Percentiles rank a stretch among this genome's conserved stretches.
Conservation (phyloP, 768 basidiomycete genomes). For the Mycena indigotica region DNA sequence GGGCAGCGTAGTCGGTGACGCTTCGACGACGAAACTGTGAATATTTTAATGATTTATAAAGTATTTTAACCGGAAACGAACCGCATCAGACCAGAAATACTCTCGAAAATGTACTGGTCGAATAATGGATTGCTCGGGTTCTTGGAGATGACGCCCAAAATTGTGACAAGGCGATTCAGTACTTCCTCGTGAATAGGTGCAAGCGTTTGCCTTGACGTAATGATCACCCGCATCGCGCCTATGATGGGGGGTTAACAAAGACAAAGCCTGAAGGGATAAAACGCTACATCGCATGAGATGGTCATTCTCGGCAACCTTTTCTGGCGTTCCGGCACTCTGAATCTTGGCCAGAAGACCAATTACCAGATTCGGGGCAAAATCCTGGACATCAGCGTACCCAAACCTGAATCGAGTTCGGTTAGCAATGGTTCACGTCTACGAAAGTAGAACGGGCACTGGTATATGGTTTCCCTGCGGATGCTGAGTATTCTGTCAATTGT, state of each 20-base stretch:
- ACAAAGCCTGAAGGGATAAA: neutral
- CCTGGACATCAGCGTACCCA: slow-evolving; percentile 82
- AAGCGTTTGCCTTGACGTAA: slow-evolving; percentile 82
- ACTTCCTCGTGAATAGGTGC: slow-evolving; percentile 66
- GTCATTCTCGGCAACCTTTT: slow-evolving; percentile 96
- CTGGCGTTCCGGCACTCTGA: slow-evolving; percentile 75
- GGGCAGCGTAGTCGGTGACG: slow-evolving; percentile 63
- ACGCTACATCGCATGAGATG: slow-evolving; percentile 95
- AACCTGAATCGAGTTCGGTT: slow-evolving; percentile 54
- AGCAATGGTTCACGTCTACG: no score
- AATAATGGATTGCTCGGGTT: slow-evolving; percentile 98
- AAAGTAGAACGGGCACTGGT: slow-evolving; percentile 57
- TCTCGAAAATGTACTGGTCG: slow-evolving; percentile 97
- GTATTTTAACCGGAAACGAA: slow-evolving; percentile 30
- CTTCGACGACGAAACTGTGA: slow-evolving; percentile 76
- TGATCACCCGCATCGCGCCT: slow-evolving; percentile 93
- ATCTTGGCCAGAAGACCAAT: slow-evolving; percentile 77
- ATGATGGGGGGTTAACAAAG: slow-evolving; percentile 4
- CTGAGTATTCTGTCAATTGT: slow-evolving; percentile 95
- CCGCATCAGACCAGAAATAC: slow-evolving; percentile 92
- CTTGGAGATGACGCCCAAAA: slow-evolving; percentile 86
- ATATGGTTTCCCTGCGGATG: slow-evolving; percentile 77
- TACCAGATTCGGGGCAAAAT: slow-evolving; percentile 74
- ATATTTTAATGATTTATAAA: slow-evolving; percentile 2
- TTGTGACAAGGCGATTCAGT: slow-evolving; percentile 74